Conservation (phyloP, 2,329 filamentous ascomycete genomes). For the Arthrinium phaeospermum region DNA sequence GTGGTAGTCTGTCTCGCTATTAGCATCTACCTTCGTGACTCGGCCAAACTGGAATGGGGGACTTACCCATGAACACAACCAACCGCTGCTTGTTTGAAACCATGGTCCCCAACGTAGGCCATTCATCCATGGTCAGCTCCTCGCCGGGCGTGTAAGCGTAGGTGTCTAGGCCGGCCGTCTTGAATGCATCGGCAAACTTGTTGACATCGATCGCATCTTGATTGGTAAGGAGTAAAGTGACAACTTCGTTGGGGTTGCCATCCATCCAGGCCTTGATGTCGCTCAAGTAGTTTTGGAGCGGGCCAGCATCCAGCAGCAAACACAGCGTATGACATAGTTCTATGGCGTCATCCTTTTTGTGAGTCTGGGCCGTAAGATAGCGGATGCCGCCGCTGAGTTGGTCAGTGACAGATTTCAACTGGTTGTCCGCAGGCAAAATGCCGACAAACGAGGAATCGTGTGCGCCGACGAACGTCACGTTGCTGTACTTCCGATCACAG, state of each 20-base stretch:
- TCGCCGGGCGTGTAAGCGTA: constrained; percentile 60
- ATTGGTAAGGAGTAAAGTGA: constrained; percentile 69
- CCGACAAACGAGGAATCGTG: constrained; percentile 72
- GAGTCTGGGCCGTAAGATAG: constrained; percentile 69
- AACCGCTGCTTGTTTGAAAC: constrained; percentile 68
- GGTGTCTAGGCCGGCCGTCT: constrained; percentile 58
- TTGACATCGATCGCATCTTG: constrained; percentile 61
- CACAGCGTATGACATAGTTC: constrained; percentile 71
- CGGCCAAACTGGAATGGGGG: neutral
- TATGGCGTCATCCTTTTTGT: constrained; percentile 55
- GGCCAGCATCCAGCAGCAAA: constrained; percentile 62
- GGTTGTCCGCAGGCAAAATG: constrained; percentile 59
- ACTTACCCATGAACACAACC: constrained; percentile 71
- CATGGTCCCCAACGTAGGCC: constrained; percentile 74
- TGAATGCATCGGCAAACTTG: constrained; percentile 61
- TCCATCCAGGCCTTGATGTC: constrained; percentile 67
- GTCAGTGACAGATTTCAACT: constrained; percentile 61
- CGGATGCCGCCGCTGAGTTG: constrained; percentile 68
- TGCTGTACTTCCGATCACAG: constrained; percentile 63
- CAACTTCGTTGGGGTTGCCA: constrained; percentile 62
- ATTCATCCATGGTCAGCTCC: constrained; percentile 50
- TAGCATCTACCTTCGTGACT: neutral
- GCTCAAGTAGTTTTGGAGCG: constrained; percentile 59
- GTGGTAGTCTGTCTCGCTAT: constrained; percentile 60
- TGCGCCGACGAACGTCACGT: constrained; percentile 66